These are phyloP conservation scores for Euptelea pleiosperma DNA, from an alignment of 164 flowering plant genomes.

Conservation along the genomic window DNA sequence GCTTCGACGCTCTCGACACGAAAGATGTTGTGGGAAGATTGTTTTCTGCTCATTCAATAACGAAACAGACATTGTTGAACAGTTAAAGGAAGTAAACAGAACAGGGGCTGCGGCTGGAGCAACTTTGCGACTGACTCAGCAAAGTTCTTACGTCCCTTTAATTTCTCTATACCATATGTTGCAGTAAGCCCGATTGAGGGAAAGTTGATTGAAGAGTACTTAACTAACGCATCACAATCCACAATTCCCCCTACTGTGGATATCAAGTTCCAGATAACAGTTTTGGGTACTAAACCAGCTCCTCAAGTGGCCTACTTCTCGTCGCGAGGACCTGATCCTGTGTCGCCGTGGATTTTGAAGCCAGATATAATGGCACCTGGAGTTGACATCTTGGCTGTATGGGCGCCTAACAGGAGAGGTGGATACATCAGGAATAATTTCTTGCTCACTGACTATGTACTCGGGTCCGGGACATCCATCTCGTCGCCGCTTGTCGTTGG, in stretches of 20 bases:
- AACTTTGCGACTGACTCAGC: slow-evolving; percentile 6
- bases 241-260: not conserved
- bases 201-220: not conserved
- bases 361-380: slow-evolving; percentile 11
- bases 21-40: slow-evolving; percentile 12
- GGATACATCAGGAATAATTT: not conserved
- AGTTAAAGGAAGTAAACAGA: slow-evolving; percentile 1
- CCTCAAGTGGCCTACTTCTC: slow-evolving; percentile 15
- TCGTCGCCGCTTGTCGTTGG: slow-evolving; percentile 11
- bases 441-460: slow-evolving; percentile 6
- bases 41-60: slow-evolving; percentile 6
- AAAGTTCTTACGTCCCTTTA: not conserved
- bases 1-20: not conserved
- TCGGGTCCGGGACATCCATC: slow-evolving; percentile 13
- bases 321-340: slow-evolving; percentile 9
- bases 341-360: slow-evolving; percentile 8
- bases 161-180: not conserved
- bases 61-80: not conserved
- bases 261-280: slow-evolving; percentile 3
- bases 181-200: not conserved
- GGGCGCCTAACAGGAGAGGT: not conserved
- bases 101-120: slow-evolving; percentile 10
- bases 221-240: not conserved
- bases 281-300: slow-evolving; percentile 6
- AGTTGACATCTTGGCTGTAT: slow-evolving; percentile 2